Conservation (phyloP, 2,329 filamentous ascomycete genomes). For the Aspergillus intermedius region DNA sequence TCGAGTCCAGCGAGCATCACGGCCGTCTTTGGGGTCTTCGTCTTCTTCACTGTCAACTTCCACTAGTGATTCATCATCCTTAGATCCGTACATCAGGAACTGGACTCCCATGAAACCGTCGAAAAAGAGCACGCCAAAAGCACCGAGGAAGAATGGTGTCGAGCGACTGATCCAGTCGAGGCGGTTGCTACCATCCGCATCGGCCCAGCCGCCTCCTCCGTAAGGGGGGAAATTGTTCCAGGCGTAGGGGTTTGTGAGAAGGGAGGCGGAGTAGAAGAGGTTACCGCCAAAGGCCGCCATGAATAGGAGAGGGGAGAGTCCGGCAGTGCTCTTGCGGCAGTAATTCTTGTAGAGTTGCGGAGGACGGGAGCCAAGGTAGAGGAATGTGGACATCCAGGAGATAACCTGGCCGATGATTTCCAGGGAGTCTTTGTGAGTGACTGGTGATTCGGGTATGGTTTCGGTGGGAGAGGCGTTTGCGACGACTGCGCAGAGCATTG, state of each 20-base stretch:
- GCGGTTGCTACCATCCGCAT: conserved; percentile 48
- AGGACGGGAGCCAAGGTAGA: conserved; percentile 55
- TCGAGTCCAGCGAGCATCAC: conserved; percentile 45
- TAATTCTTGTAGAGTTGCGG: conserved; percentile 64
- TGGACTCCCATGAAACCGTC: conserved; percentile 59
- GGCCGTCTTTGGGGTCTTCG: conserved; percentile 37
- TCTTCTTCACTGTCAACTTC: conserved; percentile 24
- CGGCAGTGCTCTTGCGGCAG: conserved; percentile 55
- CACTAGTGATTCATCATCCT: conserved; percentile 38
- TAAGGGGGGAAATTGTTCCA: conserved; percentile 54
- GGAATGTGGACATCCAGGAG: conserved; percentile 51
- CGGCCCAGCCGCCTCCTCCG: conserved; percentile 56
- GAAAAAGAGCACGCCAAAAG: conserved; percentile 56
- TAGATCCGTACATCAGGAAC: conserved; percentile 54
- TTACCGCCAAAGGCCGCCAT: conserved; percentile 62
- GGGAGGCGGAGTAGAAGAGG: conserved; percentile 58
- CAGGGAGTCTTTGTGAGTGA: conserved; percentile 18
- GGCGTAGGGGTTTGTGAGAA: conserved; percentile 58
- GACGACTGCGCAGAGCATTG: conserved; percentile 39
- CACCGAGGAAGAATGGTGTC: conserved; percentile 59
- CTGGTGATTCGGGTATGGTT: conserved; percentile 6
- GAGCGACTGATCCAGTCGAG: conserved; percentile 53
- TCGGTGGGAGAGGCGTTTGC: conserved; percentile 36
- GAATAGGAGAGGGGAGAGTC: conserved; percentile 58
- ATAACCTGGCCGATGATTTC: conserved; percentile 46